Evolutionary conservation across 352 stramenopile genomes (phyloP).

Genomic region (Saprolegnia parasitica): DNA sequence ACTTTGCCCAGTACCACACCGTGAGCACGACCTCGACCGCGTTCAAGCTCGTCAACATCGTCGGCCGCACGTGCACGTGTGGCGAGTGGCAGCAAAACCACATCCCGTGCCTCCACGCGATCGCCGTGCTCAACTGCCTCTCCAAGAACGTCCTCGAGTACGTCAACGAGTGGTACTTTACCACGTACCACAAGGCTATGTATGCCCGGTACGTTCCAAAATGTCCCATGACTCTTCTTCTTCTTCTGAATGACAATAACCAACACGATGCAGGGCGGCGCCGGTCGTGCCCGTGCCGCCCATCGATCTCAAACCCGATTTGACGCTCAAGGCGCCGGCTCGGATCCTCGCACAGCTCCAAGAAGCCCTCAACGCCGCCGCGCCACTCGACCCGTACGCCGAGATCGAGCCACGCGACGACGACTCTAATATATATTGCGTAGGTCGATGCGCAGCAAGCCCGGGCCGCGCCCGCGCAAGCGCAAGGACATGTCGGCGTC

Average conservation of each 20-base stretch:
- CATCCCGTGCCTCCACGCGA: slow-evolving; percentile 21
- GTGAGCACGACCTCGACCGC: background rate
- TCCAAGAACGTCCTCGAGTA: slow-evolving; percentile 23
- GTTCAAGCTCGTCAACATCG: slow-evolving; percentile 28
- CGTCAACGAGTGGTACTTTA: slow-evolving; percentile 26
- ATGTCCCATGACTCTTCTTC: too few relatives aligned
- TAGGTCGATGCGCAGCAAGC: slow-evolving; percentile 20
- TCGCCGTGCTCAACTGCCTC: slow-evolving; percentile 18
- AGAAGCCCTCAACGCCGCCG: background rate
- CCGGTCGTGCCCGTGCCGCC: slow-evolving; percentile 15
- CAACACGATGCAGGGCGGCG: background rate
- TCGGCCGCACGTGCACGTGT: slow-evolving; percentile 18
- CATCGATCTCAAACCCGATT: slow-evolving; percentile 20
- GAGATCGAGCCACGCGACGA: background rate
- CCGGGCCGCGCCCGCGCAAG: slow-evolving; percentile 21
- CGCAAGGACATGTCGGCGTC: slow-evolving; percentile 11
- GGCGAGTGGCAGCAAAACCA: slow-evolving; percentile 28
- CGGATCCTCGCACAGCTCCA: slow-evolving; percentile 11
- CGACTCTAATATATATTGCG: background rate
- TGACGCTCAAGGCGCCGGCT: slow-evolving; percentile 13
- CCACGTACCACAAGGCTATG: slow-evolving; percentile 9
- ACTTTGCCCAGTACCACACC: slow-evolving; percentile 24
- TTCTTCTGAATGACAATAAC: too few relatives aligned
- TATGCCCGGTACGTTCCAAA: slow-evolving; percentile 14
- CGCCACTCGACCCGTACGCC: slow-evolving; percentile 7